Conservation (phyloP, 768 basidiomycete genomes). For the Boletus rufocinnamomeus region DNA sequence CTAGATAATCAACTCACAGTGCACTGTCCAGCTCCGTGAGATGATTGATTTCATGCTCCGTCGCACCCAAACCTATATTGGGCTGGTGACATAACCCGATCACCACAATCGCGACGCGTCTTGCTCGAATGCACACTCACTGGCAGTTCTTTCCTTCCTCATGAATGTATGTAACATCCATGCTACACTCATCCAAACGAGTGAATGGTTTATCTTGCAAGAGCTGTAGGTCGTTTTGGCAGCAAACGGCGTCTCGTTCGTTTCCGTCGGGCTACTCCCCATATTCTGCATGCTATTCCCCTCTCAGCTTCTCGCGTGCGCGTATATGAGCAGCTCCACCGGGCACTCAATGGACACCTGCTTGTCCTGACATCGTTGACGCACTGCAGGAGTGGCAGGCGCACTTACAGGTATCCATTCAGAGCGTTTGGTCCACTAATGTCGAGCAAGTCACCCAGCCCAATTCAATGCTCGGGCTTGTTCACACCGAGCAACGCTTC, state of each 20-base stretch:
- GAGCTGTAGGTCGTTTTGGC: constrained; percentile 27
- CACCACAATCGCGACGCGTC: too few relatives aligned
- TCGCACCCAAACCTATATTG: too few relatives aligned
- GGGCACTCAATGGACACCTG: constrained; percentile 82
- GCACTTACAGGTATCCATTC: constrained; percentile 55
- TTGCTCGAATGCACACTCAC: too few relatives aligned
- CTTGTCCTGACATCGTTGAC: constrained; percentile 79
- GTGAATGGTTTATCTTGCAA: too few relatives aligned
- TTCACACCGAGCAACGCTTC: constrained; percentile 42
- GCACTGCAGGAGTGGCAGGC: constrained; percentile 63
- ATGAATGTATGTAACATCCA: too few relatives aligned
- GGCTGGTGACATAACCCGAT: too few relatives aligned
- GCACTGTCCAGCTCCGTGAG: too few relatives aligned
- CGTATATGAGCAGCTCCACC: constrained; percentile 77
- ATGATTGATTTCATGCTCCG: too few relatives aligned
- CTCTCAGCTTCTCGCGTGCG: constrained; percentile 63
- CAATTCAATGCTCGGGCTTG: constrained; percentile 53
- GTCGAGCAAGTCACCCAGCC: constrained; percentile 37
- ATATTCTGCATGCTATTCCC: constrained; percentile 47
- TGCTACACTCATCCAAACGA: too few relatives aligned
- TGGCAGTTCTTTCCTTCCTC: too few relatives aligned
- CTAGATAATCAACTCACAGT: too few relatives aligned
- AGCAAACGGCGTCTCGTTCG: constrained; percentile 61
- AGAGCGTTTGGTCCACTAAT: constrained; percentile 64
- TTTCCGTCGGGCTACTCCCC: constrained; percentile 55